Percentiles rank a stretch among this genome's conserved stretches.
phyloP scores from a whole-genome alignment of 805 yeast genomes.

The Candida yuanshanica region DNA sequence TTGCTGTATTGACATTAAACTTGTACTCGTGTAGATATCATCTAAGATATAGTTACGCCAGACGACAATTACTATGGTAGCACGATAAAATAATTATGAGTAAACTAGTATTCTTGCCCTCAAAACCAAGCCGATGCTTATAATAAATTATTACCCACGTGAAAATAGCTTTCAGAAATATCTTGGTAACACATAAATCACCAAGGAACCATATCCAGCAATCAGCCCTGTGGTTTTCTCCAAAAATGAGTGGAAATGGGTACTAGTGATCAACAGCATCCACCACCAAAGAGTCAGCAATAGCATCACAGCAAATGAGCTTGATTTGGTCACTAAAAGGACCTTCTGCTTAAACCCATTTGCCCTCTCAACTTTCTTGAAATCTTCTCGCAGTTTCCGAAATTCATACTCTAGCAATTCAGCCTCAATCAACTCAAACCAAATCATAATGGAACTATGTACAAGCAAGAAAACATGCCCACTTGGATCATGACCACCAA shows the following conservation, averaged over 20 bases:
- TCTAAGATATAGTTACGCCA: too few species aligned
- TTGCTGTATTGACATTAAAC: too few species aligned
- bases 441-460: conserved; percentile 57
- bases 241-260: conserved; percentile 73
- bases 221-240: conserved; percentile 72
- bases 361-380: neutral
- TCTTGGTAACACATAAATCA: conserved; percentile 36
- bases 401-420: conserved; percentile 28
- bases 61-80: too few species aligned
- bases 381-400: conserved; percentile 8
- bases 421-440: conserved; percentile 54
- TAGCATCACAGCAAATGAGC: conserved; percentile 25
- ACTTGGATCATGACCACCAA: conserved; percentile 92
- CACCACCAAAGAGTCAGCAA: conserved; percentile 65
- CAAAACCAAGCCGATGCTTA: too few species aligned
- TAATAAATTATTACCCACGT: too few species aligned
- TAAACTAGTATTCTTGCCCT: conserved; percentile 1
- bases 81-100: neutral
- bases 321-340: conserved; percentile 1
- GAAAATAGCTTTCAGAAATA: too few species aligned
- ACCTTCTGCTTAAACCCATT: neutral
- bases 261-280: conserved; percentile 80
- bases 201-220: conserved; percentile 49
- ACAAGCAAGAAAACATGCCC: conserved; percentile 85
- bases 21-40: too few species aligned